A percentile compares a stretch with the other conserved stretches of the same genome.
Conservation (phyloP, 1,139 yeast species). For the Nematodospora anomalae region DNA sequence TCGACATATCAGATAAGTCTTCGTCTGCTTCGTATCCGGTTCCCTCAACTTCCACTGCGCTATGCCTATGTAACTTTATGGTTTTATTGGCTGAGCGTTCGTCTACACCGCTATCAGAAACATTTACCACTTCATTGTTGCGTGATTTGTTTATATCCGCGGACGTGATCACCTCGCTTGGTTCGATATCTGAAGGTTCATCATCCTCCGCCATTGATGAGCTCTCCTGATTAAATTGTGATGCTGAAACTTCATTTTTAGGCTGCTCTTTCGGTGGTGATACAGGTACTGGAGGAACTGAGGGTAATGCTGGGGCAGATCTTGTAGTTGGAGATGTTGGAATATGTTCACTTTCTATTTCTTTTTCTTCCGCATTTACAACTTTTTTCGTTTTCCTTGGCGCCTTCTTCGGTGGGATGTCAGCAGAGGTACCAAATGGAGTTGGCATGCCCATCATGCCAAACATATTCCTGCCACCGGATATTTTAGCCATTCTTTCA, state of each 20-base stretch:
- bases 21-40: constrained; percentile 50
- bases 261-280: no score
- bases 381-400: constrained; percentile 15
- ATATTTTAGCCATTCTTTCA: constrained; percentile 93
- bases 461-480: constrained; percentile 89
- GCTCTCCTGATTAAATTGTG: constrained; percentile 19
- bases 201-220: constrained; percentile 35
- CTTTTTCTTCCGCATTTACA: constrained; percentile 1
- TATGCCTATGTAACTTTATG: constrained; percentile 13
- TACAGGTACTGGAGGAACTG: constrained; percentile 8
- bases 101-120: constrained; percentile 24
- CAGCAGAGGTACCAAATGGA: constrained; percentile 30
- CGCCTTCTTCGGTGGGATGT: constrained; percentile 14
- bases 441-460: constrained; percentile 72
- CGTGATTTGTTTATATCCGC: constrained; percentile 6
- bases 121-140: constrained; percentile 4
- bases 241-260: constrained; percentile 2
- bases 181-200: constrained; percentile 19
- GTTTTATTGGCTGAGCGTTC: constrained; percentile 11
- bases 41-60: constrained; percentile 29
- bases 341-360: constrained; percentile 6
- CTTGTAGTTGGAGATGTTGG: constrained; percentile 3
- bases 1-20: constrained; percentile 38
- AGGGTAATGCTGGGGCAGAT: constrained; percentile 3
- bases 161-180: constrained; percentile 11